These are phyloP conservation scores for Tylopilus plumbeoviolaceoides DNA, from an alignment of 768 basidiomycete genomes.

Conservation along the genomic window DNA sequence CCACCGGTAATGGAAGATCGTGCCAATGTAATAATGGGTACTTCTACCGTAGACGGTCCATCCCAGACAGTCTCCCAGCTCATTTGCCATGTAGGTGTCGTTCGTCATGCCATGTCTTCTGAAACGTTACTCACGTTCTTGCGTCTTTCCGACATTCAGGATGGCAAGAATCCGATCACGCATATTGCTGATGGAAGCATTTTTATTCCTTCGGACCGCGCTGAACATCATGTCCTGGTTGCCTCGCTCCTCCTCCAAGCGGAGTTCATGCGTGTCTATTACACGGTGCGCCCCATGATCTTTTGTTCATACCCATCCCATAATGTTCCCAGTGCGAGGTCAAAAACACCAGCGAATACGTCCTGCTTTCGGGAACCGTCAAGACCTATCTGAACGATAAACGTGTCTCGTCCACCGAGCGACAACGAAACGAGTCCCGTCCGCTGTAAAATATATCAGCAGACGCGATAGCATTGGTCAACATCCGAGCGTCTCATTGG, in stretches of 20 bases:
- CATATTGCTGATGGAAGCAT: constrained; percentile 11
- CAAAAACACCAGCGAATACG: constrained; percentile 23
- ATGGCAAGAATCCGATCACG: constrained; percentile 17
- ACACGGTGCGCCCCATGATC: constrained; percentile 8
- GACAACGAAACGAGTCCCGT: no score
- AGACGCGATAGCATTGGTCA: no score
- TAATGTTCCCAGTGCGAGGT: constrained; percentile 17
- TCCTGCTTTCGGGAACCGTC: constrained; percentile 26
- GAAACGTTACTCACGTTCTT: background rate
- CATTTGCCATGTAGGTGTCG: constrained; percentile 6
- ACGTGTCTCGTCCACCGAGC: constrained; percentile 23
- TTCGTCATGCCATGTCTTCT: background rate
- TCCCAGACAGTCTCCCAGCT: constrained; percentile 7
- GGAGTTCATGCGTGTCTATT: constrained; percentile 23
- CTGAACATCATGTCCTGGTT: constrained; percentile 18
- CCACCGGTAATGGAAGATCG: no score
- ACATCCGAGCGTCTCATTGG: no score
- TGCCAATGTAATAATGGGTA: no score
- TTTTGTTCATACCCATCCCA: background rate
- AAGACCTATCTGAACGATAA: constrained; percentile 28
- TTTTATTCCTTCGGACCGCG: constrained; percentile 13
- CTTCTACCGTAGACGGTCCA: no score
- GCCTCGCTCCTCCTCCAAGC: constrained; percentile 21
- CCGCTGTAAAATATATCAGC: no score
- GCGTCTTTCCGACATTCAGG: constrained; percentile 2